A percentile compares a stretch with the other conserved stretches of the same genome.
phyloP scores from a whole-genome alignment of 2,329 filamentous ascomycete genomes.

The Trichophaea hybrida region DNA sequence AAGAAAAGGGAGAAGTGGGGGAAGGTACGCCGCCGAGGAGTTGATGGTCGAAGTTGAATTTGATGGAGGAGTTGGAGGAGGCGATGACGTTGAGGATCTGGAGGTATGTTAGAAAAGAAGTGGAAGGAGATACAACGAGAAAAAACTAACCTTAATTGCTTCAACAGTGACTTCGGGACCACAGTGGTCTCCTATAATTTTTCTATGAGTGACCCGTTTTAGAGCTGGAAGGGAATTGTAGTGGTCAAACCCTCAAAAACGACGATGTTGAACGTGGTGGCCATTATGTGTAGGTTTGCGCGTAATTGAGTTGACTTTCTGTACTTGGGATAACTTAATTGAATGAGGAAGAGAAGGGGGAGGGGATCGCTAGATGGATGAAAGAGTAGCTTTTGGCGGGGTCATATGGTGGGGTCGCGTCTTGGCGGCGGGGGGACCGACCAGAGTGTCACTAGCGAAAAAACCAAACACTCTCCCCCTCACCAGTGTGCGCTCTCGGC shows the following conservation, averaged over 20 bases:
- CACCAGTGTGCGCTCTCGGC: not conserved
- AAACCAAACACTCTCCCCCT: not conserved
- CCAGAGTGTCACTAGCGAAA: not conserved
- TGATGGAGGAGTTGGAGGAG: slow-evolving; percentile 52
- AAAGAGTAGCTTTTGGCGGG: not conserved
- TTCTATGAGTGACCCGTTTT: not conserved
- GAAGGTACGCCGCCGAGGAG: slow-evolving; percentile 74
- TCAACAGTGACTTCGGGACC: slow-evolving; percentile 78
- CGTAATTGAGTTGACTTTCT: not conserved
- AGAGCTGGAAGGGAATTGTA: not conserved
- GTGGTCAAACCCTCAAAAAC: slow-evolving; percentile 22
- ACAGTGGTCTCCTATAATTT: slow-evolving; percentile 54
- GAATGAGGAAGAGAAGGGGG: not conserved
- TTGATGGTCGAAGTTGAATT: slow-evolving; percentile 83
- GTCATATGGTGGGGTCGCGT: slow-evolving; percentile 12
- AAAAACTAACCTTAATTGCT: slow-evolving; percentile 56
- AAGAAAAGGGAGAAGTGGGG: not conserved
- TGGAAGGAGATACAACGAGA: not conserved
- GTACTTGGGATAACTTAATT: not conserved
- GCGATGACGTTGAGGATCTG: slow-evolving; percentile 73
- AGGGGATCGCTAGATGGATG: not conserved
- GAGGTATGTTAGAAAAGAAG: not conserved
- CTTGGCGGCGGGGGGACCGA: slow-evolving; percentile 1
- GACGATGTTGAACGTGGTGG: slow-evolving; percentile 23
- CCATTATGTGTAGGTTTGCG: slow-evolving; percentile 2